A percentile compares a stretch with the other conserved stretches of the same genome.
These are phyloP conservation scores for Ogataea nitratoaversa DNA, from an alignment of 805 yeast genomes.

Conservation along the genomic window DNA sequence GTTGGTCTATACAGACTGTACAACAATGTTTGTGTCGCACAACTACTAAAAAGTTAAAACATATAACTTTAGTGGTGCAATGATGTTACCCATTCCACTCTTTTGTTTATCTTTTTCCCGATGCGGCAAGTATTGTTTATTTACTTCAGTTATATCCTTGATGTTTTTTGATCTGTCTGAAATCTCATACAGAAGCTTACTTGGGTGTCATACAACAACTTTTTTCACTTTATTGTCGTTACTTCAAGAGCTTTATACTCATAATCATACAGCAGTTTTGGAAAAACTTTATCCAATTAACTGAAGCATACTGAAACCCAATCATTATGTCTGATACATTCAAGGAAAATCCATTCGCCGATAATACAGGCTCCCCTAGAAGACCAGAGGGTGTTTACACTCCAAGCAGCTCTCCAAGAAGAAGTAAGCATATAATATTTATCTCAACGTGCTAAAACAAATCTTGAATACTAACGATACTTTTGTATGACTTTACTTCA, in stretches of 20 bases:
- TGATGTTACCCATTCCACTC: too few relatives aligned
- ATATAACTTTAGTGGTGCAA: too few relatives aligned
- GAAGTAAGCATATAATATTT: conserved; percentile 11
- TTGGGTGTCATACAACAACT: too few relatives aligned
- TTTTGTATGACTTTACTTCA: too few relatives aligned
- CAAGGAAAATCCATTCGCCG: conserved; percentile 24
- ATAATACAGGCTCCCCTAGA: conserved; percentile 25
- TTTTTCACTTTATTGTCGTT: too few relatives aligned
- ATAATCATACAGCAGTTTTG: too few relatives aligned
- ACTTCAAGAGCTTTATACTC: too few relatives aligned
- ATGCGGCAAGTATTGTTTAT: conserved; percentile 9
- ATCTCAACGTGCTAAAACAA: too few relatives aligned
- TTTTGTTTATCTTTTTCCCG: conserved; percentile 10
- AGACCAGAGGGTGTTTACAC: conserved; percentile 30
- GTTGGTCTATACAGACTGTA: too few relatives aligned
- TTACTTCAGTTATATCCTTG: background rate
- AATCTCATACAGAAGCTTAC: background rate
- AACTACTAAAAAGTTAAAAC: too few relatives aligned
- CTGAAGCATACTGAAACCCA: background rate
- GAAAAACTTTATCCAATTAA: background rate
- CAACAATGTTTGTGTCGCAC: too few relatives aligned
- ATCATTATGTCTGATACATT: conserved; percentile 24
- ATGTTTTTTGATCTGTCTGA: background rate
- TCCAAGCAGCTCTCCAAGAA: conserved; percentile 29
- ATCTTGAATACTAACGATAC: conserved; percentile 1